Evolutionary conservation across 1,284 basidiomycete species (phyloP), one percentile per base, ranked within the genome.

Genomic region (Cryptococcus neoformans): DNA sequence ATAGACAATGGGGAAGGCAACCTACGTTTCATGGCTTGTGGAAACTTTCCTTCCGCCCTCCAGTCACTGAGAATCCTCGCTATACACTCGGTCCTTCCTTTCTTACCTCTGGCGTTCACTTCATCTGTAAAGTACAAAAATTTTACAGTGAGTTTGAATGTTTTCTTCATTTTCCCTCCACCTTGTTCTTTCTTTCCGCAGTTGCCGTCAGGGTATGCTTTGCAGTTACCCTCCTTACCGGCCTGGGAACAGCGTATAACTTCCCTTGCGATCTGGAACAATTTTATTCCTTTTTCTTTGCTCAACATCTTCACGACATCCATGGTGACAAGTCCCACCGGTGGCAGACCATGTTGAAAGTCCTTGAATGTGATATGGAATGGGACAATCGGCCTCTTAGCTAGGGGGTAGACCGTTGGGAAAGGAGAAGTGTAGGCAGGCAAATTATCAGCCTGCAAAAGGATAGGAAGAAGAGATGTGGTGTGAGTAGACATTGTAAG

Each of bases 391-490:
- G 38, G 36, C 39, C 62, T 57, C 2, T 42, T 44, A 5, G 51
- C 62, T 12, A 54, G 34, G 3, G 68, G 65, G 36, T 67, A 59
- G 44, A 47, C 47, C 2, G 55, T 53, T 0, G 69, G 73, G 44
- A 58, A 68, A 12, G 53, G 50, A 11, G 11, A 16, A 41, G 40
- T 28, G 28, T 28, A 57, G 3, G 51, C 40, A 4, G 81, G 72
- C 55, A 85, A 85, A 70, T 88, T 89, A 74, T 89, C 84, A 71
- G 85, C 87, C 14, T 77, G 73, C 47, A 82, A 77, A 49, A 89
- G 75, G 57, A 89, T 66, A 28, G 85, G 80, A 40, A 89, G 80
- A 60, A 86, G 84, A 4, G 73, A 69, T 9, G 14, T 37, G 14
- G 37, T 14, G 37, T 14, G 14, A 11, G 21, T 40, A 36, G 49